A percentile compares a stretch with the other conserved stretches of the same genome.
Evolutionary conservation across 331 rosid genomes (phyloP).

Genomic region (Rhamnella rubrinervis): DNA sequence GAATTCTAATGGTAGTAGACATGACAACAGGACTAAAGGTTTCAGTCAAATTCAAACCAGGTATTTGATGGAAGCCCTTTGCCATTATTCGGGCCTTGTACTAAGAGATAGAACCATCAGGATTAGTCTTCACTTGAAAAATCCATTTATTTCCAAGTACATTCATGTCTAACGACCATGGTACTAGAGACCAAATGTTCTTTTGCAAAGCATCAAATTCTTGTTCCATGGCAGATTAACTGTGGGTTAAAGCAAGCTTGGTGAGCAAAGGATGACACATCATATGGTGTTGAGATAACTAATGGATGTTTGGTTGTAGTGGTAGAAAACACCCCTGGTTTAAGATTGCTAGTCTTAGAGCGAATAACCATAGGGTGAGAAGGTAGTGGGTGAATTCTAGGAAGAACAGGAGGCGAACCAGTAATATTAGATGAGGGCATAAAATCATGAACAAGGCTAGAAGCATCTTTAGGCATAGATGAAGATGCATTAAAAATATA

Average conservation of each 20-base stretch:
- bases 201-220: neutral
- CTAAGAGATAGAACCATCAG: neutral
- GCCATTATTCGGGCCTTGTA: neutral
- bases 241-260: neutral
- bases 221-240: neutral
- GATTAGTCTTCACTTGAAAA: neutral
- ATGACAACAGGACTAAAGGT: neutral
- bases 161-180: neutral
- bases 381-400: fast-evolving
- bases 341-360: neutral
- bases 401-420: too few species aligned
- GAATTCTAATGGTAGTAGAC: neutral
- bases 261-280: neutral
- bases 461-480: too few species aligned
- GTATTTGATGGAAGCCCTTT: too few species aligned
- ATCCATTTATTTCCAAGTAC: neutral
- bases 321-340: neutral
- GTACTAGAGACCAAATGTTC: neutral
- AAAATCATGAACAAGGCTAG: too few species aligned
- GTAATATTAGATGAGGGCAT: too few species aligned
- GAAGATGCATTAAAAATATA: too few species aligned
- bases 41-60: too few species aligned
- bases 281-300: too few species aligned
- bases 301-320: too few species aligned
- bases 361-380: neutral